These are phyloP conservation scores for Rhizopogon vinicolor DNA, from an alignment of 768 basidiomycete species.

Conservation along the genomic window DNA sequence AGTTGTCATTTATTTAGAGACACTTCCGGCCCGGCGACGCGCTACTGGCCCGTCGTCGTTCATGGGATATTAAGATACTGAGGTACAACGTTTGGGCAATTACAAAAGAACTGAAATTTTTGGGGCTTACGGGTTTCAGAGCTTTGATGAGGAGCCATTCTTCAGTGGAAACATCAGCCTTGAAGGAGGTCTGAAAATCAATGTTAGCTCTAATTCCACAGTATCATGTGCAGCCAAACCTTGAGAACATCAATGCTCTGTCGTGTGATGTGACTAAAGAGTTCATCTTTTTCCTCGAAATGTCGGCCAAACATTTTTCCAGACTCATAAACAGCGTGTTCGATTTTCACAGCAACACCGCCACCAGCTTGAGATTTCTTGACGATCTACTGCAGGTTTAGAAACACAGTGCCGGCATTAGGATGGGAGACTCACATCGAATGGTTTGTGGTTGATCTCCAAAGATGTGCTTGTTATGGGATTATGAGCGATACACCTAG, in stretches of 20 bases:
- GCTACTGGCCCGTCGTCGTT: not conserved
- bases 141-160: conserved; percentile 93
- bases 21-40: conserved; percentile 1
- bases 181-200: conserved; percentile 65
- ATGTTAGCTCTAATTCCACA: conserved; percentile 5
- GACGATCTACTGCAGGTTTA: conserved; percentile 50
- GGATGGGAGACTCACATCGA: conserved; percentile 49
- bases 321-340: conserved; percentile 93
- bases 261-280: conserved; percentile 86
- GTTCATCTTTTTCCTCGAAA: conserved; percentile 93
- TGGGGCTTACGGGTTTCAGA: conserved; percentile 64
- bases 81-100: not conserved
- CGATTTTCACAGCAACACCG: conserved; percentile 98
- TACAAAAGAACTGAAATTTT: not conserved
- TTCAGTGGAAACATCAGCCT: conserved; percentile 81
- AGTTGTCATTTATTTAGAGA: conserved; percentile 5
- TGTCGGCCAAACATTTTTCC: conserved; percentile 95
- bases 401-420: not conserved
- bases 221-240: conserved; percentile 36
- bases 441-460: conserved; percentile 94
- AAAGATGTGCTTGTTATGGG: conserved; percentile 68
- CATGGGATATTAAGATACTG: conserved; percentile 37
- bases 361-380: conserved; percentile 94
- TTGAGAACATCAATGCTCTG: conserved; percentile 95
- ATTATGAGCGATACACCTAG: conserved; percentile 3